Evolutionary conservation across 306 rosid genomes (phyloP).

Genomic region (Castanea crenata): DNA sequence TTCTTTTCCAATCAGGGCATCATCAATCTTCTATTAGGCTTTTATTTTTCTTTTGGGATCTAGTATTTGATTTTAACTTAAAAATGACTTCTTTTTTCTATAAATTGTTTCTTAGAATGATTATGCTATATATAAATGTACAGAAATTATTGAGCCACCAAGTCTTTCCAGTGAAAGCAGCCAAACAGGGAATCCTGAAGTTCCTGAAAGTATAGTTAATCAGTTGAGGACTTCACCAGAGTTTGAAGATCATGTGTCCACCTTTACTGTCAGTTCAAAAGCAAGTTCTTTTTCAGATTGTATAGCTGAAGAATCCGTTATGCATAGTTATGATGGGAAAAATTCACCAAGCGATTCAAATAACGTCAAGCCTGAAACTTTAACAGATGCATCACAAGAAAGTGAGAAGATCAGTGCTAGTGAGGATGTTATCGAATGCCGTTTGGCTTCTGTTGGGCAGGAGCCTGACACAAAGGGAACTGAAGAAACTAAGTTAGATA

Average conservation of each 20-base stretch:
- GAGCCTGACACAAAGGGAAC: conserved; percentile 20
- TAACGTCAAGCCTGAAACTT: conserved; percentile 32
- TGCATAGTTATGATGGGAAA: conserved; percentile 24
- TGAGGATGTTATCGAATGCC: conserved; percentile 27
- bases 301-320: conserved; percentile 28
- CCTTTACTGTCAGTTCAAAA: conserved; percentile 15
- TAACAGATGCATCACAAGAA: conserved; percentile 27
- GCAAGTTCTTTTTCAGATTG: conserved; percentile 30
- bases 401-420: conserved; percentile 19
- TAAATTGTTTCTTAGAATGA: not conserved
- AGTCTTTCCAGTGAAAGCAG: conserved; percentile 24
- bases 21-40: not conserved
- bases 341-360: conserved; percentile 31
- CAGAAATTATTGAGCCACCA: conserved; percentile 29
- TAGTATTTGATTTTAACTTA: not conserved
- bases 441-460: conserved; percentile 27
- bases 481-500: conserved; percentile 23
- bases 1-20: not conserved
- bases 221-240: conserved; percentile 22
- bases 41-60: not conserved
- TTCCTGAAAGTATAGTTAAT: conserved; percentile 18
- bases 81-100: conserved; percentile 2
- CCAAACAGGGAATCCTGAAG: conserved; percentile 34
- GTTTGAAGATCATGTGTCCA: conserved; percentile 21
- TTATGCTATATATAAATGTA: conserved; percentile 27